Percentiles rank a stretch among this genome's conserved stretches.
Evolutionary conservation across 768 basidiomycete genomes (phyloP).

Genomic region (Boletus rubroflammeus): DNA sequence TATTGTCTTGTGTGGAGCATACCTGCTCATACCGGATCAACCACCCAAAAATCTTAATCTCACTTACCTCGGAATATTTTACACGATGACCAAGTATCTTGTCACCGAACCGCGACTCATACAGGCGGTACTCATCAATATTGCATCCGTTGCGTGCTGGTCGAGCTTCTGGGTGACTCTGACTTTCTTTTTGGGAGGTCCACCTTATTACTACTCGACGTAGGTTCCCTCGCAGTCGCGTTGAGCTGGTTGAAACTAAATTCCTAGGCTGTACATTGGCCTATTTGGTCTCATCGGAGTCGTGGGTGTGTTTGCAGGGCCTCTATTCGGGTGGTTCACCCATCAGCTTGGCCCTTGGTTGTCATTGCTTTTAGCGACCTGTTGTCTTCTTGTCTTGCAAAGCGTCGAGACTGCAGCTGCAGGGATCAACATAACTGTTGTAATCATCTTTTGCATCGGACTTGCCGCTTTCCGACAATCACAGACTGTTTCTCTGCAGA

Average conservation of each 20-base stretch:
- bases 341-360: conserved; percentile 39
- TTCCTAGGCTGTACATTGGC: conserved; percentile 34
- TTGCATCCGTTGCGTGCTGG: conserved; percentile 27
- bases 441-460: conserved; percentile 37
- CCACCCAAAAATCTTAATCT: conserved; percentile 36
- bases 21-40: conserved; percentile 38
- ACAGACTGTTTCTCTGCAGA: conserved; percentile 34
- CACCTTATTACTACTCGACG: conserved; percentile 37
- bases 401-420: conserved; percentile 37
- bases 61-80: conserved; percentile 33
- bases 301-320: conserved; percentile 29
- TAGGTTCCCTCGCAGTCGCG: conserved; percentile 5
- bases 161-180: conserved; percentile 37
- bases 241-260: neutral
- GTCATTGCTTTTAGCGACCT: conserved; percentile 34
- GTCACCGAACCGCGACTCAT: conserved; percentile 40
- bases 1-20: conserved; percentile 27
- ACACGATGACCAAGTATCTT: conserved; percentile 39
- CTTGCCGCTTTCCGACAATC: conserved; percentile 38
- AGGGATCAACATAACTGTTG: conserved; percentile 34
- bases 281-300: conserved; percentile 48
- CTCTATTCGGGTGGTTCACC: conserved; percentile 19
- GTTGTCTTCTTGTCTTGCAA: conserved; percentile 26
- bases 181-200: conserved; percentile 40
- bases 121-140: conserved; percentile 27